phyloP scores from a whole-genome alignment of 2,329 filamentous ascomycete genomes.

The Nannizziopsis barbatae region DNA sequence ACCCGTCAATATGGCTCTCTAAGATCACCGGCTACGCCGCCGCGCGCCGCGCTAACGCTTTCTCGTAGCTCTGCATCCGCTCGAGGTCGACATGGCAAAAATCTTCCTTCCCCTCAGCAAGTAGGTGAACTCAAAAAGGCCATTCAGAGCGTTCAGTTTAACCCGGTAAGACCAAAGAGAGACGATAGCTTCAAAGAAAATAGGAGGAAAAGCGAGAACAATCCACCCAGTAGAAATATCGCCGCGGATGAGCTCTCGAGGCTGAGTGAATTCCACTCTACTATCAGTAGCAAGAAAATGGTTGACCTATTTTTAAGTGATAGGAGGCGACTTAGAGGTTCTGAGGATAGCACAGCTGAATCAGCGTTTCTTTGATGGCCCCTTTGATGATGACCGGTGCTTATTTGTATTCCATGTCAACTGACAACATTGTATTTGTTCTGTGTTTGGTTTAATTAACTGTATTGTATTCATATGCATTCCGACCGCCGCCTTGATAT shows the following conservation, averaged over 20 bases:
- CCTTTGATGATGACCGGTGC: background rate
- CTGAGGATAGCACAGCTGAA: constrained; percentile 13
- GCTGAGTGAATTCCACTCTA: constrained; percentile 14
- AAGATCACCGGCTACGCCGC: constrained; percentile 4
- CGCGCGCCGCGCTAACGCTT: background rate
- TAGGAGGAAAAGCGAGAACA: background rate
- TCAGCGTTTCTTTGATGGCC: constrained; percentile 15
- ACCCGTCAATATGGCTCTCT: constrained; percentile 2
- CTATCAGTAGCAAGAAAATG: constrained; percentile 18
- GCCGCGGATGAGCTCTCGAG: constrained; percentile 6
- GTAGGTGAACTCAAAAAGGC: constrained; percentile 7
- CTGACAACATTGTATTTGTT: too few relatives aligned
- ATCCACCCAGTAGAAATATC: background rate
- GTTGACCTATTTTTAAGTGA: constrained; percentile 18
- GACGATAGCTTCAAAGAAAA: constrained; percentile 15
- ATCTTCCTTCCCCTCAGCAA: constrained; percentile 3
- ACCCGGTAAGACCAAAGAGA: constrained; percentile 10
- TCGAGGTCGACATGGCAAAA: constrained; percentile 3
- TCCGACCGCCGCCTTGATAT: too few relatives aligned
- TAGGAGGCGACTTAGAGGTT: constrained; percentile 12
- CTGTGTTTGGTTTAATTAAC: too few relatives aligned
- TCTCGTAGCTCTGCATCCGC: constrained; percentile 4
- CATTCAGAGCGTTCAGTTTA: constrained; percentile 1
- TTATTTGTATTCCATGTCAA: background rate
- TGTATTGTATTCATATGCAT: too few relatives aligned